Evolutionary conservation across 768 basidiomycete genomes (phyloP), one percentile per base, ranked within the genome.

Genomic region (Clathrus columnatus): DNA sequence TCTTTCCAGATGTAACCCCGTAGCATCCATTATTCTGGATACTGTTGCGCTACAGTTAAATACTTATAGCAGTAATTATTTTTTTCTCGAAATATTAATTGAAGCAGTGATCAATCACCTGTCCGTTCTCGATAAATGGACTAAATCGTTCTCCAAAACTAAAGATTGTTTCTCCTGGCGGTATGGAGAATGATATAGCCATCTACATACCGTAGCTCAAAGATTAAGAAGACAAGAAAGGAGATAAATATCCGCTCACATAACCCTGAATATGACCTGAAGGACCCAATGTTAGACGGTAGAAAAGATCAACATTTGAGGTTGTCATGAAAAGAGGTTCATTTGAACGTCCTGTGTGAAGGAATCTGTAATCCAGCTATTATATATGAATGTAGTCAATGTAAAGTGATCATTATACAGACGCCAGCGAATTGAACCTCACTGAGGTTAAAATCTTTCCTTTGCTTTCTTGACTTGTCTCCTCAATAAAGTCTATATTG

Each of bases 131-230:
- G n/a, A n/a, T n/a, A n/a, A n/a, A n/a, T n/a, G n/a, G n/a, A n/a
- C n/a, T n/a, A n/a, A n/a, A n/a, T n/a, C n/a, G n/a, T n/a, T 17
- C 21, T 26, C 4, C n/a, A 67, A 78, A 69, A 63, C 0, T 73
- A 73, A 58, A 61, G 69, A 0, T 64, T 43, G 81, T 75, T 67
- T 87, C 85, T 18, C 83, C 85, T 0, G 84, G 84, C 23, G 80
- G 79, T 6, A 84, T 68, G 56, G 79, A 81, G 27, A 88, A 72
- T 80, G 69, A 69, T 29, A 61, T 61, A 23, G 65, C 55, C 59
- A 69, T 70, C 60, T 64, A 69, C 67, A 61, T 81, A 81, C 23
- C 77, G 68, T 30, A 78, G 68, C 7, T 65, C 63, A 46, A 80
- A 82, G n/a, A n/a, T n/a, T 54, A n/a, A n/a, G 18, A 11, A 60